These are phyloP conservation scores for Teunomyces lycoperdinae DNA, from an alignment of 805 yeast genomes.

Conservation along the genomic window DNA sequence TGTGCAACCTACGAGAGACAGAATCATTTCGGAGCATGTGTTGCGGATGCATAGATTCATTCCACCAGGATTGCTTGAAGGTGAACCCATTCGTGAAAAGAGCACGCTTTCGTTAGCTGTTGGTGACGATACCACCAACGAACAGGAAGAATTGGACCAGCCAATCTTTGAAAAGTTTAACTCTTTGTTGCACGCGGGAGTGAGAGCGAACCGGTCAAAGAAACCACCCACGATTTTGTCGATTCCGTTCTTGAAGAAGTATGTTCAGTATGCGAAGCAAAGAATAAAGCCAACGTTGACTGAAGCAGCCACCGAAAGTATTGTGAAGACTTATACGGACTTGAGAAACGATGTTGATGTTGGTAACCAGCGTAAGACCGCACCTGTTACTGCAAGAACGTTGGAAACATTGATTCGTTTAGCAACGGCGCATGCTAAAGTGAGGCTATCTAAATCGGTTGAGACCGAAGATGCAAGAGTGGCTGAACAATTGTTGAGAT, in stretches of 20 bases:
- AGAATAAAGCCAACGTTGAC: conserved; percentile 81
- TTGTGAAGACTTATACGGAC: conserved; percentile 75
- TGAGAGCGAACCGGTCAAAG: conserved; percentile 27
- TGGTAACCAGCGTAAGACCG: conserved; percentile 68
- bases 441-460: conserved; percentile 76
- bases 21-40: conserved; percentile 91
- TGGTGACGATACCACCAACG: conserved; percentile 56
- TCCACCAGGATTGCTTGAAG: conserved; percentile 86
- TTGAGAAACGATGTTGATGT: conserved; percentile 72
- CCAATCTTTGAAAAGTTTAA: conserved; percentile 83
- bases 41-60: conserved; percentile 87
- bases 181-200: conserved; percentile 80
- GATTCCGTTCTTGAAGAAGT: conserved; percentile 85
- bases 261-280: conserved; percentile 89
- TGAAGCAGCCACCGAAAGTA: conserved; percentile 71
- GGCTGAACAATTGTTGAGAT: conserved; percentile 82
- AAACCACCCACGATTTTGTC: conserved; percentile 45
- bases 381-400: conserved; percentile 98
- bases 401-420: conserved; percentile 92
- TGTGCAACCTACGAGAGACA: conserved; percentile 77
- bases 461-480: conserved; percentile 76
- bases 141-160: conserved; percentile 45
- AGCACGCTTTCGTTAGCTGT: conserved; percentile 72
- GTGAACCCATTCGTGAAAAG: conserved; percentile 87
- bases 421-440: conserved; percentile 95